Base-by-base conservation (phyloP, 345 rosid species). In the Hevea brasiliensis region DNA sequence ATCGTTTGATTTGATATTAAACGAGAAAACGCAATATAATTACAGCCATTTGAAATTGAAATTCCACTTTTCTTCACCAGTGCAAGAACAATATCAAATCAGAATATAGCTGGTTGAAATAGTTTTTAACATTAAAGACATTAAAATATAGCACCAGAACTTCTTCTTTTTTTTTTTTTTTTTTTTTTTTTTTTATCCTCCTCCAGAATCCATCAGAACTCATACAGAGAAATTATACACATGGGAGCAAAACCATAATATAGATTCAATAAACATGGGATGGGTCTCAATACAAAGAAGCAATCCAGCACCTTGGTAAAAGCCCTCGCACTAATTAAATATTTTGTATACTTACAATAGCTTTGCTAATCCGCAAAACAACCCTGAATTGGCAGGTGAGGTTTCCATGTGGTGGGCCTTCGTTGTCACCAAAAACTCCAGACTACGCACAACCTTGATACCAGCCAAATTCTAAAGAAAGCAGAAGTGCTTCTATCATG, bases 321-420 rank as follows among this genome's bases (percentile, higher is more conserved):
- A 35, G 65, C 45, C 55, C 61, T 76, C 64, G 29, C 70, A 48
- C 74, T 32, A 21, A 21, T 41, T 27, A 45, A 61, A 48, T 37
- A 50, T 32, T 72, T 72, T 27, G 37, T 20, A 65, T 70, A 35
- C 71, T 47, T 63, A 40, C 80, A 70, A 64, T 42, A 72, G 69
- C 76, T 55, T 70, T 24, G 51, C 56, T 29, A 2, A 70, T 45
- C 41, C 10, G 21, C 53, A 29, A 58, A 55, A 58, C 62, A 62
- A 55, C 58, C 27, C 37, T 17, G 42, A 24, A 24, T 59, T 44
- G 29, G 55, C 40, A 65, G 51, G 2, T 1, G 20, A 3, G 14
- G 29, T 26, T 61, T 62, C 60, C 50, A 58, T 15, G 7, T 13
- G 21, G 17, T 24, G 67, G 58, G 73, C 37, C 68, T 13, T 47